A percentile compares a stretch with the other conserved stretches of the same genome.
Conservation (phyloP, 805 yeast genomes). For the Schwanniomyces pseudopolymorphus region DNA sequence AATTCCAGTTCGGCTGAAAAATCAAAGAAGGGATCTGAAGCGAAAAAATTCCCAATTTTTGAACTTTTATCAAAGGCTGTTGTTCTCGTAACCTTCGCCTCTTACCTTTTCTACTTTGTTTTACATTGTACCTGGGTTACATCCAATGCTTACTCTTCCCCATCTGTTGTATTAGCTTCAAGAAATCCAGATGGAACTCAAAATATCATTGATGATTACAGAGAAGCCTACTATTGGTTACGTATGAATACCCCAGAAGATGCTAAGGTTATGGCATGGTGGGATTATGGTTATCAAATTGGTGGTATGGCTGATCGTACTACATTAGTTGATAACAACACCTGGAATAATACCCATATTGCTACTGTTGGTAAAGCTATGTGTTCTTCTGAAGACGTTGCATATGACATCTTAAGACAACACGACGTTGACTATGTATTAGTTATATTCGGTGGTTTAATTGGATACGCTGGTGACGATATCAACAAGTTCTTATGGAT, state of each 20-base stretch:
- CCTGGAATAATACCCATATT: slow-evolving; percentile 99
- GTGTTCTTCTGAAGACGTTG: slow-evolving; percentile 83
- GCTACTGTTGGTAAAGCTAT: slow-evolving; percentile 99
- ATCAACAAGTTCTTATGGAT: slow-evolving; percentile 96
- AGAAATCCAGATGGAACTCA: slow-evolving; percentile 81
- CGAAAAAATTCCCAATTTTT: slow-evolving; percentile 19
- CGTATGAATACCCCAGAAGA: slow-evolving; percentile 97
- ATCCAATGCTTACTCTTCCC: slow-evolving; percentile 92
- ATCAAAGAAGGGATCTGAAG: slow-evolving; percentile 7
- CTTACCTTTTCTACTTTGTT: slow-evolving; percentile 79
- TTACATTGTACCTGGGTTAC: slow-evolving; percentile 98
- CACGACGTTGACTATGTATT: slow-evolving; percentile 95
- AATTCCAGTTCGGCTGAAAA: slow-evolving; percentile 11
- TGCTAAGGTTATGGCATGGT: slow-evolving; percentile 96
- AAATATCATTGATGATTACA: slow-evolving; percentile 87
- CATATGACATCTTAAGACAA: slow-evolving; percentile 83
- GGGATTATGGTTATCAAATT: slow-evolving; percentile 99
- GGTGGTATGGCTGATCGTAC: slow-evolving; percentile 99
- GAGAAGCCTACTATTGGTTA: slow-evolving; percentile 99
- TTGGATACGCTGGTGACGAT: slow-evolving; percentile 96
- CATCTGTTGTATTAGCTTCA: slow-evolving; percentile 92
- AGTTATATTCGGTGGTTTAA: slow-evolving; percentile 88
- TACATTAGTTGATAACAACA: slow-evolving; percentile 95
- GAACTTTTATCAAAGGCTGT: slow-evolving; percentile 52
- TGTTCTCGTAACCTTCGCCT: slow-evolving; percentile 66